Evolutionary conservation across 2,329 filamentous ascomycete species (phyloP).

Genomic region (Acrodontium crateriforme): DNA sequence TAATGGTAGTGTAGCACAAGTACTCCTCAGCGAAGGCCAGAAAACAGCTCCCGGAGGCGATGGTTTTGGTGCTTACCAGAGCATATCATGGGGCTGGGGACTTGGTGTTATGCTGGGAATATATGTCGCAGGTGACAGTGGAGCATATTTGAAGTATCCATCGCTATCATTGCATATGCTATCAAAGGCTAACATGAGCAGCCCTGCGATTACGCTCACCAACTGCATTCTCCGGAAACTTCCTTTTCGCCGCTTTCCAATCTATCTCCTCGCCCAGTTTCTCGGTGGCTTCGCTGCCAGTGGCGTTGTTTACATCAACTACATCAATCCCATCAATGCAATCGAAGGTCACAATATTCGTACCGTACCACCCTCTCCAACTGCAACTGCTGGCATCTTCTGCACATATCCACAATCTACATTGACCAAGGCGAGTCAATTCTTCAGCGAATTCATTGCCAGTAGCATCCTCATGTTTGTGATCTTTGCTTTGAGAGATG

Average conservation of each 20-base stretch:
- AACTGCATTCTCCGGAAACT: slow-evolving; percentile 56
- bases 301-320: slow-evolving; percentile 31
- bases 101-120: slow-evolving; percentile 54
- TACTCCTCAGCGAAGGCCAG: slow-evolving; percentile 25
- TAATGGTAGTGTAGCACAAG: slow-evolving; percentile 31
- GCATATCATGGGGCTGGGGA: slow-evolving; percentile 34
- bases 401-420: slow-evolving; percentile 53
- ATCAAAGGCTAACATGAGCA: slow-evolving; percentile 15
- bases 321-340: slow-evolving; percentile 42
- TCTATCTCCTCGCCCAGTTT: slow-evolving; percentile 53
- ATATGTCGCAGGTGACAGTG: slow-evolving; percentile 19
- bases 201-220: slow-evolving; percentile 56
- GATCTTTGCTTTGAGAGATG: slow-evolving; percentile 53
- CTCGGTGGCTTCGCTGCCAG: slow-evolving; percentile 51
- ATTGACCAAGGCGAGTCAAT: slow-evolving; percentile 51
- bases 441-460: slow-evolving; percentile 58
- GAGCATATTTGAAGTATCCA: slow-evolving; percentile 30
- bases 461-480: slow-evolving; percentile 54
- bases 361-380: slow-evolving; percentile 45
- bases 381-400: slow-evolving; percentile 51
- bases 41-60: slow-evolving; percentile 27
- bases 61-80: slow-evolving; percentile 29
- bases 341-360: slow-evolving; percentile 49
- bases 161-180: background rate
- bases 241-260: slow-evolving; percentile 54